These are phyloP conservation scores for Borealophlyctis nickersoniae DNA, from an alignment of 192 early-diverging fungal species.

Conservation along the genomic window DNA sequence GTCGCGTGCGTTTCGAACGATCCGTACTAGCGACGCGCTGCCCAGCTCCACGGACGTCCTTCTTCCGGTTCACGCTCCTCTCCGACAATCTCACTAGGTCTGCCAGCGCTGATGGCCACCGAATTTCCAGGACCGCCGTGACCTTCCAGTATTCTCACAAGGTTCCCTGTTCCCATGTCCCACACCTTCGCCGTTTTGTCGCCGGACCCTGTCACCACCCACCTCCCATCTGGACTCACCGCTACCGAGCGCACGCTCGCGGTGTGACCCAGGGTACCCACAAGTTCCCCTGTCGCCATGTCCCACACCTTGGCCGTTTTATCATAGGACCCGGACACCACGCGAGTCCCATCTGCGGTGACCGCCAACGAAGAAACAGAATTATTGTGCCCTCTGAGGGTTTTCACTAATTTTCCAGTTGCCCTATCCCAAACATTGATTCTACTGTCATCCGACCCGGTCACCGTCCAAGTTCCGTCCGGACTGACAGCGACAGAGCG, in stretches of 20 bases:
- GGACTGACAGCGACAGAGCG: background rate
- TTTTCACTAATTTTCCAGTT: background rate
- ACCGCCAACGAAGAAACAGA: background rate
- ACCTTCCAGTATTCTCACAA: too few relatives aligned
- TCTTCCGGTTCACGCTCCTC: too few relatives aligned
- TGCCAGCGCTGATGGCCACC: too few relatives aligned
- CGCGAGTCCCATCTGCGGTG: background rate
- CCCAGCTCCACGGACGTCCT: too few relatives aligned
- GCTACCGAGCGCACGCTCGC: background rate
- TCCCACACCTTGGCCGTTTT: slow-evolving; percentile 3
- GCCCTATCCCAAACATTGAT: background rate
- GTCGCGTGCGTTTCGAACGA: too few relatives aligned
- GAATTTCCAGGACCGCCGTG: too few relatives aligned
- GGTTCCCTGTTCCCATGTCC: too few relatives aligned
- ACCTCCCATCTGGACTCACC: background rate
- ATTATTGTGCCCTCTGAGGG: background rate
- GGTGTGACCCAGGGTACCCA: background rate
- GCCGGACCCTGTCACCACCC: background rate
- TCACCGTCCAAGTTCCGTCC: background rate
- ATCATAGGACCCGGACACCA: background rate
- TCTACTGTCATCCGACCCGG: background rate
- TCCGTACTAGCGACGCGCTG: too few relatives aligned
- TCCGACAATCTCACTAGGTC: too few relatives aligned
- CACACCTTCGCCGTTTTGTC: slow-evolving; percentile 1
- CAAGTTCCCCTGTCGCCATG: background rate